phyloP scores from a whole-genome alignment of 805 yeast species.

The Candida pseudoglaebosa region DNA sequence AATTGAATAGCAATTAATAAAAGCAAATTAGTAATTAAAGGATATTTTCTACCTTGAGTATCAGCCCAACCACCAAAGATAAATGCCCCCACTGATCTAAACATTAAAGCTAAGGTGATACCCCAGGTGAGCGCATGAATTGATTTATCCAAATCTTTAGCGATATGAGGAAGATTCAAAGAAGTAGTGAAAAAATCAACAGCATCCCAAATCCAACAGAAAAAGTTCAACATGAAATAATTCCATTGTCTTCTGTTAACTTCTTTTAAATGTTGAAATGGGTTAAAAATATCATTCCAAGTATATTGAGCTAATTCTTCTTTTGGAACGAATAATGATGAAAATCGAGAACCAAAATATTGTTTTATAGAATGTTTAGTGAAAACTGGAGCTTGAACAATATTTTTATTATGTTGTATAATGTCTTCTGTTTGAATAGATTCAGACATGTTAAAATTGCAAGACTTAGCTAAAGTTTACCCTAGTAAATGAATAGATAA shows the following conservation, averaged over 20 bases:
- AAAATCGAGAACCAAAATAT: constrained; percentile 44
- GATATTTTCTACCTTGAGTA: constrained; percentile 4
- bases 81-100: constrained; percentile 67
- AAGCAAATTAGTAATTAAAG: constrained; percentile 32
- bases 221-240: constrained; percentile 54
- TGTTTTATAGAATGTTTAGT: constrained; percentile 10
- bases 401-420: constrained; percentile 18
- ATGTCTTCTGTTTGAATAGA: constrained; percentile 11
- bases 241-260: constrained; percentile 47
- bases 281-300: constrained; percentile 41
- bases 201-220: constrained; percentile 70
- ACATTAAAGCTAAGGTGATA: constrained; percentile 64
- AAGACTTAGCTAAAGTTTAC: too few species aligned
- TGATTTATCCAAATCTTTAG: constrained; percentile 39
- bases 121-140: constrained; percentile 64
- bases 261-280: constrained; percentile 37
- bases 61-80: constrained; percentile 54
- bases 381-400: constrained; percentile 22
- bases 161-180: constrained; percentile 48
- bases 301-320: constrained; percentile 32
- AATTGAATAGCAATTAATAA: constrained; percentile 50
- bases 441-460: background rate
- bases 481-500: too few species aligned
- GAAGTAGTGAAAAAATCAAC: constrained; percentile 65
- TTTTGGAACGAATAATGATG: constrained; percentile 46